Percentiles rank a stretch among this genome's conserved stretches.
Conservation (phyloP, 768 basidiomycete genomes). For the Tubosaeta sp. region DNA sequence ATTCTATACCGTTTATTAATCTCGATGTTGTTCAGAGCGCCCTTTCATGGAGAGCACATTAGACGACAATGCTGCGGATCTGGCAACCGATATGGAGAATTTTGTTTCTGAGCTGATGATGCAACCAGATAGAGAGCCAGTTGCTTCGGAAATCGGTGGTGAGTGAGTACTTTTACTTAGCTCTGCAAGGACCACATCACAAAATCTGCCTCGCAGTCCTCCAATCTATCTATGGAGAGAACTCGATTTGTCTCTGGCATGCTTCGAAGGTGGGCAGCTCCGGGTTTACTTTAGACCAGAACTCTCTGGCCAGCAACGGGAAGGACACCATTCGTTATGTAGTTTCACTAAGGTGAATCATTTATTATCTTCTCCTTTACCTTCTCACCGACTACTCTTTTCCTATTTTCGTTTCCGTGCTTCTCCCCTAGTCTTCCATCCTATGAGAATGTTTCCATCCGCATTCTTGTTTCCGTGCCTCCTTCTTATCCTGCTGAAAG, state of each 20-base stretch:
- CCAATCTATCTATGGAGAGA: constrained; percentile 79
- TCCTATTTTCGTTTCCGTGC: neutral
- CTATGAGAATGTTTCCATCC: constrained; percentile 48
- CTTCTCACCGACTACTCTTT: neutral
- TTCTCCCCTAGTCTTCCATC: constrained; percentile 42
- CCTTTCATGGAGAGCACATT: constrained; percentile 17
- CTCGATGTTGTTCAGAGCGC: constrained; percentile 12
- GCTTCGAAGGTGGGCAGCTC: constrained; percentile 26
- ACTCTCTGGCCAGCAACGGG: constrained; percentile 14
- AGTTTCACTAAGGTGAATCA: constrained; percentile 53
- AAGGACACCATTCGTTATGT: constrained; percentile 57
- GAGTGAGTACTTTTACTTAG: constrained; percentile 14
- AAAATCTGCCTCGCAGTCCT: constrained; percentile 40
- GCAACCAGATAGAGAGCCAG: constrained; percentile 38
- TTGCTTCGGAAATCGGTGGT: constrained; percentile 47
- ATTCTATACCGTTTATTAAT: neutral
- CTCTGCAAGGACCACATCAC: neutral
- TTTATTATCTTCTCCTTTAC: neutral
- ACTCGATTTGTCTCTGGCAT: constrained; percentile 58
- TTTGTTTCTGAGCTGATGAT: constrained; percentile 29
- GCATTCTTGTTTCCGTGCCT: constrained; percentile 56
- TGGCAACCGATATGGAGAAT: constrained; percentile 17
- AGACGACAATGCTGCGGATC: constrained; percentile 10
- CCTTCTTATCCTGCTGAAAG: constrained; percentile 58
- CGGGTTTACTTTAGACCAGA: constrained; percentile 1